Evolutionary conservation across 352 stramenopile genomes (phyloP).

Genomic region (Thraustotheca clavata): DNA sequence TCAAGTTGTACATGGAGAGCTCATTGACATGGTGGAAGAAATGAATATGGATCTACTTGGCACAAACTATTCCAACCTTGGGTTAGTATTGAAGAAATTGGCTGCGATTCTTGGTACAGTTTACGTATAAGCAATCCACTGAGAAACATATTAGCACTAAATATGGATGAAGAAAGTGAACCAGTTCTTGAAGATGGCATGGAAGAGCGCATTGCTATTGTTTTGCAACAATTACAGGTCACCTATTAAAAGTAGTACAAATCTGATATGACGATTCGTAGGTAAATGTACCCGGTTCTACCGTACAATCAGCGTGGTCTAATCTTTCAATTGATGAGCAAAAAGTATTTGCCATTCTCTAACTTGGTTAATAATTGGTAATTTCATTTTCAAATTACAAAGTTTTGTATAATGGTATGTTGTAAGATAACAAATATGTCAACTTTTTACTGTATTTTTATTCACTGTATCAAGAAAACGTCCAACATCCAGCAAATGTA

Average conservation of each 20-base stretch:
- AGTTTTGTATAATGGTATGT: no score
- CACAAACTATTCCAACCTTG: constrained; percentile 51
- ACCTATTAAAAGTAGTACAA: background rate
- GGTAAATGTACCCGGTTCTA: constrained; percentile 42
- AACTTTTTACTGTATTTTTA: no score
- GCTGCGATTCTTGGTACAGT: constrained; percentile 55
- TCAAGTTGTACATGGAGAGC: constrained; percentile 59
- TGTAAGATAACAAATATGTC: no score
- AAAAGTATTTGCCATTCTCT: constrained; percentile 55
- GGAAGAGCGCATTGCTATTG: constrained; percentile 43
- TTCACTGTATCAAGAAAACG: no score
- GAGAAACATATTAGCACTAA: constrained; percentile 34
- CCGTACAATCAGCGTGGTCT: constrained; percentile 60
- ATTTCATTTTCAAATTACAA: no score
- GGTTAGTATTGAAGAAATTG: constrained; percentile 65
- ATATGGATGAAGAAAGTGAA: constrained; percentile 46
- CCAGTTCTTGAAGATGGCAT: constrained; percentile 51
- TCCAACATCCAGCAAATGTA: no score
- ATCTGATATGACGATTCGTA: background rate
- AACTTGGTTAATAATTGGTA: no score
- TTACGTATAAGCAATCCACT: constrained; percentile 3
- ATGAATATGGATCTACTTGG: constrained; percentile 59
- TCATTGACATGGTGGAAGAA: constrained; percentile 51
- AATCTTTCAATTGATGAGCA: constrained; percentile 64
- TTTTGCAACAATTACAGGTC: constrained; percentile 55